Evolutionary conservation across 2,329 filamentous ascomycete species (phyloP).

Genomic region (Hypoxylon sp.): DNA sequence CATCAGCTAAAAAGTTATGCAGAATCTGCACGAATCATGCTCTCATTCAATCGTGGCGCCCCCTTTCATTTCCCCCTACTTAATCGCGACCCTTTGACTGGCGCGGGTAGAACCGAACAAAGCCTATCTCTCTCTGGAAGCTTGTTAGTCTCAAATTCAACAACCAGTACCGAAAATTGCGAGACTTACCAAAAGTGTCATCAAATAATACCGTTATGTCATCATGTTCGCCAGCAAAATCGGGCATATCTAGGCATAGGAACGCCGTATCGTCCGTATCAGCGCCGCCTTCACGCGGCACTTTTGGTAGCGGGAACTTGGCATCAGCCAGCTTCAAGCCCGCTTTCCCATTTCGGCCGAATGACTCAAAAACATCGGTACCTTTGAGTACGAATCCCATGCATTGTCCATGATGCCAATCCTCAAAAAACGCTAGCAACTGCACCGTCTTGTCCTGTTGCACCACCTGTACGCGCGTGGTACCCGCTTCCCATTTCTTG

Average conservation of each 20-base stretch:
- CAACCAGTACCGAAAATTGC: slow-evolving; percentile 2
- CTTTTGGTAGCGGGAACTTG: slow-evolving; percentile 86
- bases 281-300: slow-evolving; percentile 65
- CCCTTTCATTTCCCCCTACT: slow-evolving; percentile 51
- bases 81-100: slow-evolving; percentile 66
- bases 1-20: slow-evolving; percentile 41
- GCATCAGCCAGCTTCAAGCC: slow-evolving; percentile 87
- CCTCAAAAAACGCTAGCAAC: slow-evolving; percentile 88
- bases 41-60: slow-evolving; percentile 43
- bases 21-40: slow-evolving; percentile 48
- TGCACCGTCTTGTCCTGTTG: slow-evolving; percentile 82
- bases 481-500: slow-evolving; percentile 92
- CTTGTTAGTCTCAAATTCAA: slow-evolving; percentile 46
- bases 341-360: slow-evolving; percentile 74
- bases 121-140: slow-evolving; percentile 69
- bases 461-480: slow-evolving; percentile 84
- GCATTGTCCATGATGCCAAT: slow-evolving; percentile 87
- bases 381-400: slow-evolving; percentile 91
- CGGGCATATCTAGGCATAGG: slow-evolving; percentile 87
- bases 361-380: slow-evolving; percentile 85
- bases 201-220: slow-evolving; percentile 92
- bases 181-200: slow-evolving; percentile 76
- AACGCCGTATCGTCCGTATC: slow-evolving; percentile 77
- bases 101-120: slow-evolving; percentile 67
- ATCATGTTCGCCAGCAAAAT: slow-evolving; percentile 92